Conservation (phyloP, 306 rosid species). For the Lotus japonicus region DNA sequence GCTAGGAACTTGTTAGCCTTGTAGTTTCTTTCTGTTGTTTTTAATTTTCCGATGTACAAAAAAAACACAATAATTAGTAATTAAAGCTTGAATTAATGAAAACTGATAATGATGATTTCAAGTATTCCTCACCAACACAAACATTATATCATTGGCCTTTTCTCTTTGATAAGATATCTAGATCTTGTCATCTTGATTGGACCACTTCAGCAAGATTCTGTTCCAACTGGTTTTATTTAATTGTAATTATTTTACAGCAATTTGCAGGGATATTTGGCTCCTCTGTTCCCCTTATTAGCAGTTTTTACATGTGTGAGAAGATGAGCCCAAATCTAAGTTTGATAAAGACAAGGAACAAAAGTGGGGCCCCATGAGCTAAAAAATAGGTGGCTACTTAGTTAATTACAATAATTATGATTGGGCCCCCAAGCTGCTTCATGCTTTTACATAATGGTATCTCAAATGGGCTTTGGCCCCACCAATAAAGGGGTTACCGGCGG, state of each 20-base stretch:
- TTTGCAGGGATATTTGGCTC: neutral
- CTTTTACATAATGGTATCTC: conserved; percentile 9
- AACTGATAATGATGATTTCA: too few relatives aligned
- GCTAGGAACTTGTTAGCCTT: too few relatives aligned
- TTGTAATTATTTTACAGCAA: neutral
- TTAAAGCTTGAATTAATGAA: too few relatives aligned
- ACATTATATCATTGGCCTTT: neutral
- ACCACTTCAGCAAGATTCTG: conserved; percentile 10
- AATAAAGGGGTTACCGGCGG: conserved; percentile 42
- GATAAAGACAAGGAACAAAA: neutral
- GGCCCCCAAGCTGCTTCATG: conserved; percentile 28
- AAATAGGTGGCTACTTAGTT: conserved; percentile 19
- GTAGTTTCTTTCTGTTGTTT: too few relatives aligned
- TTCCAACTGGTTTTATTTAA: neutral
- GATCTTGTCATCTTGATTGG: conserved; percentile 14
- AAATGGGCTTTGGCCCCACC: conserved; percentile 7
- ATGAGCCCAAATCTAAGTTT: conserved; percentile 22
- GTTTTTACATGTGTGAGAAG: conserved; percentile 13
- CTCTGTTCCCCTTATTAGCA: neutral
- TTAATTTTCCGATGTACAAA: too few relatives aligned
- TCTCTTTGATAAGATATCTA: conserved; percentile 4
- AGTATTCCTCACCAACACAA: neutral
- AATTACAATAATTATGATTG: neutral
- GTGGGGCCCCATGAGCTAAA: conserved; percentile 26
- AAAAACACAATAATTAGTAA: too few relatives aligned